These are phyloP conservation scores for Chloris gayana DNA, from an alignment of 176 grass and related monocot species.

Conservation along the genomic window DNA sequence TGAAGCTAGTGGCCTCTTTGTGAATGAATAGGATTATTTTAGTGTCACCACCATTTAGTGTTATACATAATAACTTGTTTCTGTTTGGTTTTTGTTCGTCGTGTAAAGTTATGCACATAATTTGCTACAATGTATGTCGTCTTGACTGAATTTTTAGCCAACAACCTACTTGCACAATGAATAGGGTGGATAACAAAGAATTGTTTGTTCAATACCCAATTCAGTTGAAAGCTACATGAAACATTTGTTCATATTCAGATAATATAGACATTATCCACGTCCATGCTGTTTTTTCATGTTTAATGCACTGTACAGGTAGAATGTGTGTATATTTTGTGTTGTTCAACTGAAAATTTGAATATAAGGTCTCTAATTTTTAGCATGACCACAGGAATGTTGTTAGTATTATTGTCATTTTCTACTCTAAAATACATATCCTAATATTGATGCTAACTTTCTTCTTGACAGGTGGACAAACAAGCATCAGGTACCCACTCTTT, in stretches of 20 bases:
- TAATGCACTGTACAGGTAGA: neutral
- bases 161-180: no score
- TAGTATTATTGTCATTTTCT: constrained; percentile 19
- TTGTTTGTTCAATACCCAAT: neutral
- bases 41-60: neutral
- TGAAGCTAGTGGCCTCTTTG: neutral
- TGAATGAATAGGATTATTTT: neutral
- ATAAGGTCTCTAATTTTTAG: neutral
- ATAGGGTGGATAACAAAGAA: neutral
- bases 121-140: neutral
- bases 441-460: constrained; percentile 53
- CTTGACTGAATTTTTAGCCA: neutral
- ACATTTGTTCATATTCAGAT: constrained; percentile 2
- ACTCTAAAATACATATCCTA: constrained; percentile 2
- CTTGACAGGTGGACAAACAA: constrained; percentile 96
- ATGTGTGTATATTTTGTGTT: neutral
- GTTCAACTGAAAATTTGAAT: constrained; percentile 18
- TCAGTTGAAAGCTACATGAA: neutral
- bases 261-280: neutral
- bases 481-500: constrained; percentile 78
- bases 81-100: neutral
- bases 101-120: neutral
- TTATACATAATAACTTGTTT: neutral
- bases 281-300: neutral
- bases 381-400: neutral